Base-by-base conservation (phyloP, 176 grass and related monocot genomes). In the Hordeum vulgare region DNA sequence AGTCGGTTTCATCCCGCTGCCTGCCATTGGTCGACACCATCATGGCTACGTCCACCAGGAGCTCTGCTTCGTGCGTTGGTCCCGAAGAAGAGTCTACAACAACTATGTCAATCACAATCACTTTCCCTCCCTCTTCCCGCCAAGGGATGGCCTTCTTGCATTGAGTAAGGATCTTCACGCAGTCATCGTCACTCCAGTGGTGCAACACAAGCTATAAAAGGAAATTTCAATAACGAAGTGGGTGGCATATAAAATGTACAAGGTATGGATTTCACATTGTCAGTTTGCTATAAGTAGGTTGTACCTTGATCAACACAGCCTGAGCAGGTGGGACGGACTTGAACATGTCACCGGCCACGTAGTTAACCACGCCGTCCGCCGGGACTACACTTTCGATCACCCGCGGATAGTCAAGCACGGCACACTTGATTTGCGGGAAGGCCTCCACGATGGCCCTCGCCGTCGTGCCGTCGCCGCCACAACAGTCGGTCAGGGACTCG, bases 81-180 rank as follows among this genome's bases (percentile, higher is more conserved):
- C 20, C 58, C 20, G 88, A 41, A 24, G 26, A 35, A 78, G 71
- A n/a, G 4, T 15, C 72, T 2, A 82, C 29, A 14, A 87, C 20
- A 14, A 87, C 20, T 60, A 92, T 80, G n/a, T 89, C 90, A 31
- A 89, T 78, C 0, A 89, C 86, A n/a, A 92, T 83, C 11, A 92
- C 84, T 3, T 87, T 92, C 11, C 90, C 87, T 53, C 84, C 80
- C 8, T 61, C 72, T 15, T 71, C 80, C 2, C 62, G 78, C 0
- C 71, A 26, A 12, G 80, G 67, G 75, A 92, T 81, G 4, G 87
- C 87, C 18, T 86, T 85, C 87, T 58, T 84, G 51, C 90, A 83
- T 37, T 70, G 67, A n/a, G 80, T 61, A 1, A 92, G 78, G 44
- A 92, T 84, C 75, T 86, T 92, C 29, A 87, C 39, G 11, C 90